Base-by-base conservation (phyloP, 83 land plant species). In the Isoetes engelmannii region DNA sequence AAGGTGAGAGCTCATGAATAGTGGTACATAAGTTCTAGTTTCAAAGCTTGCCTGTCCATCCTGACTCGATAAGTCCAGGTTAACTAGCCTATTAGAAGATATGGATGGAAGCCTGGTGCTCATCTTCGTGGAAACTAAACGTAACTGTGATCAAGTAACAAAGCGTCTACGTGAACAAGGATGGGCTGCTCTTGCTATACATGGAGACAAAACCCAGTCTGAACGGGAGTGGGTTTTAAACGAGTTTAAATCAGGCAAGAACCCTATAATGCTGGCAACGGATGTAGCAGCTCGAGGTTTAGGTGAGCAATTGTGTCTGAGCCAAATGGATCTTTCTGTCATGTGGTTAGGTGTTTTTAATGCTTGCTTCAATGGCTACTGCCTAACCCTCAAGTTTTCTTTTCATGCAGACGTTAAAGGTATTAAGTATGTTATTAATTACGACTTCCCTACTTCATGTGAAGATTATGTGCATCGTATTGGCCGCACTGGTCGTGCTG, bases 241-340 rank as follows among this genome's bases (percentile, higher is more conserved):
- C 17, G 83, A 87, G 64, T 90, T 90, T 66, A 84, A 83, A 21
- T 59, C 76, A 8, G 96, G 96, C 20, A 74, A 77, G 69, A 62
- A 80, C 60, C 96, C 96, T n/a, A 77, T 90, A 48, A 82, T 90
- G 58, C 87, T 87, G 12, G 96, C 96, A 5, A 90, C 96, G 44
- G 96, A 90, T 85, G 96, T 90, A 57, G 96, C 96, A 48, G 92
- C 96, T 54, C 83, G 96, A 55, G 96, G 96, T 6, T 71, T 90
- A 54, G 96, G 85, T 68, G 70, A n/a, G n/a, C n/a, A n/a, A n/a
- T n/a, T n/a, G n/a, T n/a, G n/a, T n/a, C n/a, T n/a, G n/a, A n/a
- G n/a, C n/a, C n/a, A n/a, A n/a, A n/a, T n/a, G n/a, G 17, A 59
- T 59, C 17, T 63, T 7, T 43, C 44, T 21, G 65, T 21, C 5